A percentile compares a stretch with the other conserved stretches of the same genome.
Evolutionary conservation across 1,284 basidiomycete species (phyloP).

Genomic region (Cutaneotrichosporon dermatis): DNA sequence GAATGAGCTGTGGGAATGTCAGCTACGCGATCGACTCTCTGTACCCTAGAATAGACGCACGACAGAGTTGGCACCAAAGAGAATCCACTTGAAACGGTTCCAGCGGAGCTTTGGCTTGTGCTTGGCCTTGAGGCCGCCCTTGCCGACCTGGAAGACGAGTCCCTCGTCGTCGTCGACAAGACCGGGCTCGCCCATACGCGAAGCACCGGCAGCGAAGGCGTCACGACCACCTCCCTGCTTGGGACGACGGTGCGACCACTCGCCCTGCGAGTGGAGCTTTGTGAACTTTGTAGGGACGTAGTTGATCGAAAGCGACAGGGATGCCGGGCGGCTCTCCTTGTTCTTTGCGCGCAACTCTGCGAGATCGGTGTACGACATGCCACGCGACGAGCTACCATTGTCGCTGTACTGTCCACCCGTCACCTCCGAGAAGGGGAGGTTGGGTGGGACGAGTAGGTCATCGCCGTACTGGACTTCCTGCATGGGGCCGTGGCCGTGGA

Average conservation of each 20-base stretch:
- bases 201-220: conserved; percentile 52
- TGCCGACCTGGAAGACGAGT: conserved; percentile 48
- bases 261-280: conserved; percentile 50
- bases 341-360: conserved; percentile 16
- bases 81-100: conserved; percentile 66
- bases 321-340: conserved; percentile 26
- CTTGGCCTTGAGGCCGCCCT: conserved; percentile 47
- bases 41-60: conserved; percentile 46
- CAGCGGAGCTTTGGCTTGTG: conserved; percentile 56
- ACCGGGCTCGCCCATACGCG: conserved; percentile 54
- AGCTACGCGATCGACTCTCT: neutral
- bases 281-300: conserved; percentile 66
- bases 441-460: conserved; percentile 29
- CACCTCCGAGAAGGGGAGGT: conserved; percentile 27
- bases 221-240: conserved; percentile 61
- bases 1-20: conserved; percentile 49
- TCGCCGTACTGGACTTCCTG: conserved; percentile 28
- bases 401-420: conserved; percentile 17
- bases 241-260: conserved; percentile 41
- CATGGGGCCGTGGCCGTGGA: conserved; percentile 15
- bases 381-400: conserved; percentile 17
- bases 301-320: conserved; percentile 57
- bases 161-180: conserved; percentile 59
- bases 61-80: conserved; percentile 57
- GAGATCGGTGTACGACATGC: conserved; percentile 21